A percentile compares a stretch with the other conserved stretches of the same genome.
These are phyloP conservation scores for Ilex asprella DNA, from an alignment of 257 asterid species.

Conservation along the genomic window DNA sequence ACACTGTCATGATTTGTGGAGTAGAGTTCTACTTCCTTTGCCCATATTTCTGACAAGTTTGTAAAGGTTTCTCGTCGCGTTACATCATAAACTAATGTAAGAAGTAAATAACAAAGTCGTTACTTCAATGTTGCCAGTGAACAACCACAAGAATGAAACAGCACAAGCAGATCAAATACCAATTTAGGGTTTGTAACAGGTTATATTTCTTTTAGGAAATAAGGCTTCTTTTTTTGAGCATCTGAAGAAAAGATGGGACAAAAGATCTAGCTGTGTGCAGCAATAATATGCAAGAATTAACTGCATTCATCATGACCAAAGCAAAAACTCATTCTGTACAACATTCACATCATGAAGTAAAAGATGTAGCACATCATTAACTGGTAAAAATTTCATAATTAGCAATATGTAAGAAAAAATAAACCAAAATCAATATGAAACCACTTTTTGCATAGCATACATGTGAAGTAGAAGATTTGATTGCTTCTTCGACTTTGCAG, in stretches of 20 bases:
- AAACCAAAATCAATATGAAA: no score
- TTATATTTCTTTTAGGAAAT: neutral
- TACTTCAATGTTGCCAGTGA: neutral
- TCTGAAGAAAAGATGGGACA: no score
- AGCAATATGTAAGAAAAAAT: no score
- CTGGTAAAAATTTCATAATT: no score
- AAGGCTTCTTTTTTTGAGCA: neutral
- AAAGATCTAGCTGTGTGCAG: no score
- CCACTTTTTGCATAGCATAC: no score
- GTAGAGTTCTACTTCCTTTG: slow-evolving; percentile 58
- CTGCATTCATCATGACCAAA: no score
- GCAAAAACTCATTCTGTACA: neutral
- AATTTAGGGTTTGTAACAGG: neutral
- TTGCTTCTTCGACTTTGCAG: no score
- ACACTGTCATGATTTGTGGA: slow-evolving; percentile 71
- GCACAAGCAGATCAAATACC: neutral
- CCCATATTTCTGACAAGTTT: slow-evolving; percentile 58
- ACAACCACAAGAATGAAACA: neutral
- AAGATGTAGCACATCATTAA: neutral
- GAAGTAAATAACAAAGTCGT: neutral
- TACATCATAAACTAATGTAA: slow-evolving; percentile 60
- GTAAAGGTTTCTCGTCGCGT: slow-evolving; percentile 79
- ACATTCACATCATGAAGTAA: neutral
- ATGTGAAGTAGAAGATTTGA: no score
- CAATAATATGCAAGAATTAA: no score